Percentiles rank a stretch among this genome's conserved stretches.
These are phyloP conservation scores for Tetrapisispora namnaoensis DNA, from an alignment of 805 yeast species.

Conservation along the genomic window DNA sequence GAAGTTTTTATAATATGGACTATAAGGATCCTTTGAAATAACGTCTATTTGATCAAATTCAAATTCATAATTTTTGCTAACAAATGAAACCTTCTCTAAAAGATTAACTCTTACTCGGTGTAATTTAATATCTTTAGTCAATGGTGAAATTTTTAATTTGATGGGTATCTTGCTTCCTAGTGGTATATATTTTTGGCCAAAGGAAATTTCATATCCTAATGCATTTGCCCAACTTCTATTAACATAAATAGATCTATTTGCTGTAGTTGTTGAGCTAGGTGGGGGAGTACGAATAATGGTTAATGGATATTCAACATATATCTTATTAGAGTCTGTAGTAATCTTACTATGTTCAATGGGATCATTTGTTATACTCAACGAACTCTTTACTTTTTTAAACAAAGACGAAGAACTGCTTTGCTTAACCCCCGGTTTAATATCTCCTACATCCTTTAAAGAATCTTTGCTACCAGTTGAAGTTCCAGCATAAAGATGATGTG, in stretches of 20 bases:
- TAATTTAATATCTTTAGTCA: constrained; percentile 50
- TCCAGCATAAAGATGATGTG: not conserved
- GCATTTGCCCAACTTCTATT: constrained; percentile 70
- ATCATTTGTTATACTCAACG: constrained; percentile 11
- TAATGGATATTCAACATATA: constrained; percentile 27
- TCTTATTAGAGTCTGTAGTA: constrained; percentile 4
- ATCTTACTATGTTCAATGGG: constrained; percentile 5
- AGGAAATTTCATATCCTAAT: constrained; percentile 57
- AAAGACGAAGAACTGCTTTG: constrained; percentile 9
- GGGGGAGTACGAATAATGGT: constrained; percentile 37
- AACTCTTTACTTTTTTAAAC: constrained; percentile 21
- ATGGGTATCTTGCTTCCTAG: constrained; percentile 52
- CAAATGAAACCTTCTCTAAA: constrained; percentile 57
- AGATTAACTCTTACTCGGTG: constrained; percentile 60
- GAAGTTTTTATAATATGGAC: constrained; percentile 29
- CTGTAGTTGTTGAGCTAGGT: constrained; percentile 30
- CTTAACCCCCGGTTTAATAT: constrained; percentile 4
- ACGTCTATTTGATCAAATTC: constrained; percentile 46
- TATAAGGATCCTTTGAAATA: constrained; percentile 28
- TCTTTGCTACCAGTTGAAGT: not conserved
- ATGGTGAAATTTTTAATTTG: constrained; percentile 57
- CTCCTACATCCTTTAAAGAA: constrained; percentile 9
- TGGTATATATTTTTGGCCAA: constrained; percentile 61
- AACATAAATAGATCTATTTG: constrained; percentile 67
- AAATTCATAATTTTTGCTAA: constrained; percentile 43